Evolutionary conservation across 169 alveolate genomes (phyloP).

Genomic region (Prorocentrum cordatum): DNA sequence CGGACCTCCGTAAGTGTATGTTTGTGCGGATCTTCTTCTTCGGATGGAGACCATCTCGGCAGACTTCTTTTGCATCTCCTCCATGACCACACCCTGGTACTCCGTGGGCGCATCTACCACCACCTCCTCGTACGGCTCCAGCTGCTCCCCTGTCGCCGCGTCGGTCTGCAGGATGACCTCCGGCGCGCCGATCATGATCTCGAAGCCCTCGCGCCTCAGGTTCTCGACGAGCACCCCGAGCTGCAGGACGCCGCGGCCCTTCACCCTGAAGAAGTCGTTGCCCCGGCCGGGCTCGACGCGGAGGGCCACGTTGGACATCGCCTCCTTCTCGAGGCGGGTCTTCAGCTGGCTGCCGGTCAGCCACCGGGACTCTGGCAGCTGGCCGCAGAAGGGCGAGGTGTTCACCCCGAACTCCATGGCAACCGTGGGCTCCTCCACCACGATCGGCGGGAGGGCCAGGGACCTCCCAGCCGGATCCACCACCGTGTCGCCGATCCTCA

Average conservation of each 20-base stretch:
- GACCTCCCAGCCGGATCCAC: conserved; percentile 16
- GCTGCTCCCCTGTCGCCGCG: conserved; percentile 8
- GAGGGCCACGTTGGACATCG: conserved; percentile 34
- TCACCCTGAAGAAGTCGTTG: conserved; percentile 32
- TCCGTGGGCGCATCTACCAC: conserved; percentile 58
- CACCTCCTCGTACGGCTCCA: conserved; percentile 61
- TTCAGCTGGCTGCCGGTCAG: background rate
- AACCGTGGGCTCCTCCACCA: conserved; percentile 67
- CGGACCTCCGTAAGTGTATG: too few relatives aligned
- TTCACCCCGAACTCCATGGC: conserved; percentile 64
- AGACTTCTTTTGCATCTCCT: conserved; percentile 56
- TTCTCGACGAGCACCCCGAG: conserved; percentile 84
- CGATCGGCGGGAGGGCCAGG: conserved; percentile 7
- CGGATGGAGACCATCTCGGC: too few relatives aligned
- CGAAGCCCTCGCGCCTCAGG: conserved; percentile 94
- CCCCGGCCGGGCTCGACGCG: conserved; percentile 23
- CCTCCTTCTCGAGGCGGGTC: conserved; percentile 44
- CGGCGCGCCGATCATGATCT: conserved; percentile 78
- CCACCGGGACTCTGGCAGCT: background rate
- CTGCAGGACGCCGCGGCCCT: conserved; percentile 64
- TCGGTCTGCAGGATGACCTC: conserved; percentile 77
- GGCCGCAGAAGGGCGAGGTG: conserved; percentile 53
- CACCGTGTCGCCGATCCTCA: conserved; percentile 63
- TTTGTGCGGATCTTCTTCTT: too few relatives aligned
- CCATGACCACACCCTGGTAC: conserved; percentile 55